A percentile compares a stretch with the other conserved stretches of the same genome.
Evolutionary conservation across 306 rosid species (phyloP).

Genomic region (Lupinus albus): DNA sequence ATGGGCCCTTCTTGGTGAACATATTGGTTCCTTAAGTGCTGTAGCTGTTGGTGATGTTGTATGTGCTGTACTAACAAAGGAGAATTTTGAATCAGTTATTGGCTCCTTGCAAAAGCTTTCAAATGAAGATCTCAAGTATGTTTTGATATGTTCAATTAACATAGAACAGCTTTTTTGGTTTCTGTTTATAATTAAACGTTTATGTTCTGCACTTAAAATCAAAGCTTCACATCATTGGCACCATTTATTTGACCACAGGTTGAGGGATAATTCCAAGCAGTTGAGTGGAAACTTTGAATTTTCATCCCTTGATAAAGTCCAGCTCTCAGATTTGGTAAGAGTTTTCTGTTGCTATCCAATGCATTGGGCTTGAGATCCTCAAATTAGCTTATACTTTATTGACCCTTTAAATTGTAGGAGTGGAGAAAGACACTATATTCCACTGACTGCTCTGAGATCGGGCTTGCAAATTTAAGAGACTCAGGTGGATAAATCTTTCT

Average conservation of each 20-base stretch:
- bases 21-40: slow-evolving; percentile 64
- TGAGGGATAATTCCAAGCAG: slow-evolving; percentile 55
- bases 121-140: slow-evolving; percentile 77
- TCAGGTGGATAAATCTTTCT: slow-evolving; percentile 61
- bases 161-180: slow-evolving; percentile 24
- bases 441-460: slow-evolving; percentile 85
- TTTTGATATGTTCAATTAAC: slow-evolving; percentile 27
- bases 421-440: slow-evolving; percentile 76
- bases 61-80: slow-evolving; percentile 84
- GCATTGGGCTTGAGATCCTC: slow-evolving; percentile 36
- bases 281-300: slow-evolving; percentile 51
- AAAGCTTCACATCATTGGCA: slow-evolving; percentile 36
- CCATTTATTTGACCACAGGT: slow-evolving; percentile 43
- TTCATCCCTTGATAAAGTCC: slow-evolving; percentile 61
- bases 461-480: slow-evolving; percentile 69
- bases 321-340: slow-evolving; percentile 85
- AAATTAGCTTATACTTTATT: slow-evolving; percentile 28
- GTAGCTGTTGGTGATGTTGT: slow-evolving; percentile 84
- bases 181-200: slow-evolving; percentile 28
- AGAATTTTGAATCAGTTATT: slow-evolving; percentile 83
- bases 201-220: slow-evolving; percentile 13
- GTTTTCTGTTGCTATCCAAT: slow-evolving; percentile 34
- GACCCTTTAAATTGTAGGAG: slow-evolving; percentile 52
- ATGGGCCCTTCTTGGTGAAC: slow-evolving; percentile 90
- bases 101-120: slow-evolving; percentile 79